These are phyloP conservation scores for Hymenoscyphus repandus DNA, from an alignment of 2,329 filamentous ascomycete genomes.

Conservation along the genomic window DNA sequence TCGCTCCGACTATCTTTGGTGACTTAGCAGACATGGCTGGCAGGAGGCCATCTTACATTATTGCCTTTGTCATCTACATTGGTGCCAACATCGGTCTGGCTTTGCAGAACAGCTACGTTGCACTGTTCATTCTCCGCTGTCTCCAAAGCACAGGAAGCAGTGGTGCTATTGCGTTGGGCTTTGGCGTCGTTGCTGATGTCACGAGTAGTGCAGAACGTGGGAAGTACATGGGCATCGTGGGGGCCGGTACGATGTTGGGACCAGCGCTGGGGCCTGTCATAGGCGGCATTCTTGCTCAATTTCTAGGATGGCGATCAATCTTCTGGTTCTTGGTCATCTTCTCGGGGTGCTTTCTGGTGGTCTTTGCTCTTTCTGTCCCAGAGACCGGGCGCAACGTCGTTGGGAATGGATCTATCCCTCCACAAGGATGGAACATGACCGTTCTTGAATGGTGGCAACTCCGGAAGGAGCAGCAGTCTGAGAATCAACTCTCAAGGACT, in stretches of 20 bases:
- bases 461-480: slow-evolving; percentile 22
- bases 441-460: slow-evolving; percentile 41
- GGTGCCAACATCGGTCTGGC: slow-evolving; percentile 52
- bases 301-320: slow-evolving; percentile 45
- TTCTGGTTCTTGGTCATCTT: slow-evolving; percentile 51
- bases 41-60: slow-evolving; percentile 49
- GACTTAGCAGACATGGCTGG: slow-evolving; percentile 52
- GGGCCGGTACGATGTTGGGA: slow-evolving; percentile 45
- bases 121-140: slow-evolving; percentile 50
- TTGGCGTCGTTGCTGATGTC: slow-evolving; percentile 68
- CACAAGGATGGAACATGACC: slow-evolving; percentile 53
- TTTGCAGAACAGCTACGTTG: slow-evolving; percentile 44
- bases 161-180: slow-evolving; percentile 61
- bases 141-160: slow-evolving; percentile 53
- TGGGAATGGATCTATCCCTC: slow-evolving; percentile 44
- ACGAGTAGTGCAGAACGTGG: slow-evolving; percentile 65
- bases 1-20: slow-evolving; percentile 53
- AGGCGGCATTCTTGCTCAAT: slow-evolving; percentile 42
- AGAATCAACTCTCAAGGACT: slow-evolving; percentile 22
- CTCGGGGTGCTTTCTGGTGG: slow-evolving; percentile 35
- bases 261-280: slow-evolving; percentile 46
- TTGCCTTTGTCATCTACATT: slow-evolving; percentile 51
- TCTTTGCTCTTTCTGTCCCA: slow-evolving; percentile 27
- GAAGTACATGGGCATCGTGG: slow-evolving; percentile 66
- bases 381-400: slow-evolving; percentile 32